Conservation (phyloP, 345 rosid species). For the Dipteronia sinensis region DNA sequence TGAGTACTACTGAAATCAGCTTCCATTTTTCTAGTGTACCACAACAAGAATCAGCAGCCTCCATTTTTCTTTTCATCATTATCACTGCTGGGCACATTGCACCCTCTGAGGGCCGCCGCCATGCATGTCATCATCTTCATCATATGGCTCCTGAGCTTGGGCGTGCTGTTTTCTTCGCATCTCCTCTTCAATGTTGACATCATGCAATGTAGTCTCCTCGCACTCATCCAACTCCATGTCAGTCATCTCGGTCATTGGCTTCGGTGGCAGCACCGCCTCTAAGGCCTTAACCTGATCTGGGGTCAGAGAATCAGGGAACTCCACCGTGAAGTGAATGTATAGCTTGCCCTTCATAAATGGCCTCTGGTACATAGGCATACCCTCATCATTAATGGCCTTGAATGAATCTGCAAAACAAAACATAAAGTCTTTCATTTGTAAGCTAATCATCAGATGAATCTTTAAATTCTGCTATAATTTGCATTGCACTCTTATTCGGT, state of each 20-base stretch:
- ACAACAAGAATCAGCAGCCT: background rate
- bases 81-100: constrained; percentile 81
- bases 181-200: constrained; percentile 90
- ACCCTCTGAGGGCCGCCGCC: constrained; percentile 57
- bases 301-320: constrained; percentile 80
- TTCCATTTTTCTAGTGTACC: too few species aligned
- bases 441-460: background rate
- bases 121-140: constrained; percentile 57
- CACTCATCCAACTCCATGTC: constrained; percentile 91
- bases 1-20: too few species aligned
- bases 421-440: background rate
- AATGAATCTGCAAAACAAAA: constrained; percentile 49
- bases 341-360: constrained; percentile 94
- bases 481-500: too few species aligned
- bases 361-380: constrained; percentile 78
- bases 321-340: constrained; percentile 78
- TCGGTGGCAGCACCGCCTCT: constrained; percentile 61
- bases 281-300: constrained; percentile 73
- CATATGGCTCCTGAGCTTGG: constrained; percentile 58
- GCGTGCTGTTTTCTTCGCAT: constrained; percentile 71
- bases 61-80: background rate
- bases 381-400: constrained; percentile 87
- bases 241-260: constrained; percentile 42
- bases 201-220: constrained; percentile 85
- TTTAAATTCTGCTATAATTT: too few species aligned